Evolutionary conservation across 176 grass and related monocot genomes (phyloP).

Genomic region (Carex parvula): DNA sequence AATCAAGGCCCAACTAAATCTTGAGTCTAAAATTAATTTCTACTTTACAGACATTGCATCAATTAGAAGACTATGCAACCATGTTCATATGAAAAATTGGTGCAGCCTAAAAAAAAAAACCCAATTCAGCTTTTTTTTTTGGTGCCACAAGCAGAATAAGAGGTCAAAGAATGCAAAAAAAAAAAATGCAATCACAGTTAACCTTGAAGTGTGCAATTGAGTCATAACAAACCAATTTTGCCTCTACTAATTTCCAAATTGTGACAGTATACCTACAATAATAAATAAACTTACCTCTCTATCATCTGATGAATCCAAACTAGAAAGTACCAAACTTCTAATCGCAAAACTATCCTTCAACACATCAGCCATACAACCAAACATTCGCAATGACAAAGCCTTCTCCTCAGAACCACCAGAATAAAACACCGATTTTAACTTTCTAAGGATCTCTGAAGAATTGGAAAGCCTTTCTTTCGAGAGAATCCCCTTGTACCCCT

Average conservation of each 20-base stretch:
- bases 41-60: neutral
- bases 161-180: neutral
- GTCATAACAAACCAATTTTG: neutral
- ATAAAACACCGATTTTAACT: conserved; percentile 48
- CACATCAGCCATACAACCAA: conserved; percentile 65
- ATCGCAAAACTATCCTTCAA: conserved; percentile 56
- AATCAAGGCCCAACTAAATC: neutral
- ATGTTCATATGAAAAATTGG: neutral
- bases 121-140: neutral
- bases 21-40: neutral
- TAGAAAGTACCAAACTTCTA: conserved; percentile 53
- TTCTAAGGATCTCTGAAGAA: conserved; percentile 53
- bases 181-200: neutral
- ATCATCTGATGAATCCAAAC: conserved; percentile 47
- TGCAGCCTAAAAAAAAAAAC: neutral
- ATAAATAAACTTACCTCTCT: conserved; percentile 39
- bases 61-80: neutral
- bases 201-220: neutral
- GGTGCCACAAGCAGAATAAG: neutral
- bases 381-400: conserved; percentile 47
- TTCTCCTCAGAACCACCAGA: conserved; percentile 37
- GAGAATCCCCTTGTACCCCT: conserved; percentile 36
- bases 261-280: neutral
- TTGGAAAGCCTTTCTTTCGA: conserved; percentile 38
- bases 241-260: neutral